A percentile compares a stretch with the other conserved stretches of the same genome.
Evolutionary conservation across 306 rosid genomes (phyloP).

Genomic region (Quercus ilex): DNA sequence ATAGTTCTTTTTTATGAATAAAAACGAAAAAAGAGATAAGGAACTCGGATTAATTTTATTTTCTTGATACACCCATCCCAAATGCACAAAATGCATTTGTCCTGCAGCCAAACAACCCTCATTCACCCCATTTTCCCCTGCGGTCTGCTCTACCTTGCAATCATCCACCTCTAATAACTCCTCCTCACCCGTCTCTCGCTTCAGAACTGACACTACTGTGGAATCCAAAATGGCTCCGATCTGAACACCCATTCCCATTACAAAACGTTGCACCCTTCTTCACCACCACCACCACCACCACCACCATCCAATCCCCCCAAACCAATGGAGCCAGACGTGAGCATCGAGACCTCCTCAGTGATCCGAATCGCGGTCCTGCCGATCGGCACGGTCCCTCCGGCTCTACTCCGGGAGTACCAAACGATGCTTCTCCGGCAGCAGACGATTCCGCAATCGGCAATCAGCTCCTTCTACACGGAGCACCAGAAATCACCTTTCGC

Average conservation of each 20-base stretch:
- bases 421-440: constrained; percentile 80
- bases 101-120: too few species aligned
- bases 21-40: too few species aligned
- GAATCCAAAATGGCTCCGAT: not conserved
- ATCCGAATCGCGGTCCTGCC: constrained; percentile 92
- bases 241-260: not conserved
- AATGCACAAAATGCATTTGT: too few species aligned
- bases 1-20: too few species aligned
- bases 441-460: constrained; percentile 78
- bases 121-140: too few species aligned
- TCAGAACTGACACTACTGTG: not conserved
- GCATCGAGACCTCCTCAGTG: constrained; percentile 82
- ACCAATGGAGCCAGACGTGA: constrained; percentile 88
- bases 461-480: constrained; percentile 84
- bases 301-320: constrained; percentile 6
- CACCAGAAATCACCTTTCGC: constrained; percentile 95
- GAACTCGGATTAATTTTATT: too few species aligned
- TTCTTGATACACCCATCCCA: too few species aligned
- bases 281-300: too few species aligned
- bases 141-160: too few species aligned
- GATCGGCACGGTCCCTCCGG: constrained; percentile 68
- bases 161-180: too few species aligned
- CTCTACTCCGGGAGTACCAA: constrained; percentile 61
- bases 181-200: too few species aligned
- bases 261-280: not conserved